Evolutionary conservation across 2,329 filamentous ascomycete species (phyloP).

Genomic region (Leptodontidium sp.): DNA sequence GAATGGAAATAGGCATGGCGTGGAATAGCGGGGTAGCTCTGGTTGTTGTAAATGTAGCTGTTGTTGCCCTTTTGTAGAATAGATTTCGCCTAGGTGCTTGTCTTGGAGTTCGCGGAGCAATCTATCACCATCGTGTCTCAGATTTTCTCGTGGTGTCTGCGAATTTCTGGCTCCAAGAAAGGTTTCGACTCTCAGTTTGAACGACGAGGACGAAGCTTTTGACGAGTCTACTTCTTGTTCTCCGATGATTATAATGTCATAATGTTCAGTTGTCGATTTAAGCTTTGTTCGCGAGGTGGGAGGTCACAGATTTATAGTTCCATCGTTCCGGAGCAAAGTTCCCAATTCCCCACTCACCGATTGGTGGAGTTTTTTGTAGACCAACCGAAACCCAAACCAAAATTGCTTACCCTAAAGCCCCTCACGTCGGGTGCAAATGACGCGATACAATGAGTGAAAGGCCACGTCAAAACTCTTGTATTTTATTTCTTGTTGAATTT

Average conservation of each 20-base stretch:
- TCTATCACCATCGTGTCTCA: no score
- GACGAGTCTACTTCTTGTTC: no score
- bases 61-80: neutral
- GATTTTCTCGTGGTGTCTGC: no score
- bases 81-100: no score
- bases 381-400: neutral
- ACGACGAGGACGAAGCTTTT: no score
- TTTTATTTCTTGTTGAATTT: neutral
- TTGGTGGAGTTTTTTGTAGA: neutral
- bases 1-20: conserved; percentile 2
- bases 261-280: no score
- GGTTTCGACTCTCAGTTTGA: no score
- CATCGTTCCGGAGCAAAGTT: neutral
- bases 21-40: conserved; percentile 14
- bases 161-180: no score
- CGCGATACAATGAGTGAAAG: neutral
- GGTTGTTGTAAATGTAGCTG: neutral
- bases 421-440: neutral
- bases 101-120: no score
- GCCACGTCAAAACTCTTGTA: no score
- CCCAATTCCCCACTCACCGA: neutral
- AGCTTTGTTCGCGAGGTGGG: no score
- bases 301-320: neutral
- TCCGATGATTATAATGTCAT: no score
- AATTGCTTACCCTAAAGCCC: neutral